Evolutionary conservation across 176 grass and related monocot genomes (phyloP).

Genomic region (Oryza nivara): DNA sequence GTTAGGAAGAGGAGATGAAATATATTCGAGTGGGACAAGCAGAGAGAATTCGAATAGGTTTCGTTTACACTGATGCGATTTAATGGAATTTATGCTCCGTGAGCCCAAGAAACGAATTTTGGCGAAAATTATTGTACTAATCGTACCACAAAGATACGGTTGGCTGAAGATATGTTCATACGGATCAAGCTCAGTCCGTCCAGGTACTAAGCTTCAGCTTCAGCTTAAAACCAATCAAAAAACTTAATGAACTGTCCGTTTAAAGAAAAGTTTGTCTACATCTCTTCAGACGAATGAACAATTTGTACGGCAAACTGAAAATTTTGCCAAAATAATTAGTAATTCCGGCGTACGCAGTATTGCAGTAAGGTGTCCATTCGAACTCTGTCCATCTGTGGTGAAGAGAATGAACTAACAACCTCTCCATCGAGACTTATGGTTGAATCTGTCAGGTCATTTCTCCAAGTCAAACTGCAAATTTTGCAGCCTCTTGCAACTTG

Average conservation of each 20-base stretch:
- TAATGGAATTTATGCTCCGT: constrained; percentile 9
- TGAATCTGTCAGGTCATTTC: background rate
- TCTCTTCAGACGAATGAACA: background rate
- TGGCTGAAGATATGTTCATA: constrained; percentile 14
- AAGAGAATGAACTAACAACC: background rate
- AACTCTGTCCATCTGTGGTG: background rate
- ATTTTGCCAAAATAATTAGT: background rate
- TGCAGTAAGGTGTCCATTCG: background rate
- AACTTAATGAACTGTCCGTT: background rate
- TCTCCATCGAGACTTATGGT: background rate
- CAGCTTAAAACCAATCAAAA: background rate
- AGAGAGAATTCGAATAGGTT: constrained; percentile 25
- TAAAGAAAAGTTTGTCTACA: background rate
- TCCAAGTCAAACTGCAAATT: constrained; percentile 12
- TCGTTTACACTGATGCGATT: constrained; percentile 18
- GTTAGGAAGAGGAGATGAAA: constrained; percentile 2
- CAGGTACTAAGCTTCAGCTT: background rate
- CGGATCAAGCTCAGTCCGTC: background rate
- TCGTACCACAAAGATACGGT: constrained; percentile 3
- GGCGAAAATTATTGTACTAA: background rate
- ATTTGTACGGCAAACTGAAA: background rate
- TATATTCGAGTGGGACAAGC: background rate
- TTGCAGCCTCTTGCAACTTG: background rate
- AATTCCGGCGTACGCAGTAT: background rate
- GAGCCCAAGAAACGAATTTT: background rate